These are phyloP conservation scores for Aspergillus hancockii DNA, from an alignment of 495 filamentous ascomycete species.

Conservation along the genomic window DNA sequence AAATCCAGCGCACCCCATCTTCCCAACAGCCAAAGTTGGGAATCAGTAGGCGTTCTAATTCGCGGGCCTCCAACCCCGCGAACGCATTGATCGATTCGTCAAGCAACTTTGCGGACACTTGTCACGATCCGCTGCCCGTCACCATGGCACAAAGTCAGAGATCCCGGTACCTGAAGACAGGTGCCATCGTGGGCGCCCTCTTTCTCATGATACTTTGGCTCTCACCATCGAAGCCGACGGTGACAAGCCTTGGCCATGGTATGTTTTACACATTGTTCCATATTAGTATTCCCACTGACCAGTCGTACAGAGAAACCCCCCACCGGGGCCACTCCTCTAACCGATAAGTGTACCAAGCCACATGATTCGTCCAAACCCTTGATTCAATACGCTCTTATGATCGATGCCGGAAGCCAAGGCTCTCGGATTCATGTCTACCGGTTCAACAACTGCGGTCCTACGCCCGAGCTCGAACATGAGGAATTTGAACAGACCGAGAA, in stretches of 20 bases:
- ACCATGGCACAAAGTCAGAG: constrained; percentile 72
- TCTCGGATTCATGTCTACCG: constrained; percentile 97
- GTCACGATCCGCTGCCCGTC: constrained; percentile 14
- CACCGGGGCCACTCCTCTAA: constrained; percentile 22
- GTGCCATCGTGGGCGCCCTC: constrained; percentile 71
- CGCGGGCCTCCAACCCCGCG: constrained; percentile 27
- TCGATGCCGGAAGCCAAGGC: constrained; percentile 96
- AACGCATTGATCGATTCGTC: constrained; percentile 15
- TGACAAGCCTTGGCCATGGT: constrained; percentile 43
- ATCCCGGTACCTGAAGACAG: constrained; percentile 80
- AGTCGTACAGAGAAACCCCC: constrained; percentile 28
- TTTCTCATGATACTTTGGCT: constrained; percentile 76
- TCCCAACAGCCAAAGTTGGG: constrained; percentile 18
- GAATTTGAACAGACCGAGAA: constrained; percentile 87
- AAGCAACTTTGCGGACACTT: constrained; percentile 15
- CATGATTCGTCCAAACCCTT: constrained; percentile 83
- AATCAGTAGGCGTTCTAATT: constrained; percentile 38
- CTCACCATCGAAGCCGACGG: constrained; percentile 53
- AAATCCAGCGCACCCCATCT: constrained; percentile 21
- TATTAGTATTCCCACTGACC: background rate
- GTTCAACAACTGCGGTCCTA: constrained; percentile 96
- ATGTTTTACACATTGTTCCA: constrained; percentile 15
- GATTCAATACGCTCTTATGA: constrained; percentile 97
- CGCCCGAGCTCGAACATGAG: constrained; percentile 92
- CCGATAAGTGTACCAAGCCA: constrained; percentile 74